Base-by-base conservation (phyloP, 1,284 basidiomycete species). In the Malassezia nana region DNA sequence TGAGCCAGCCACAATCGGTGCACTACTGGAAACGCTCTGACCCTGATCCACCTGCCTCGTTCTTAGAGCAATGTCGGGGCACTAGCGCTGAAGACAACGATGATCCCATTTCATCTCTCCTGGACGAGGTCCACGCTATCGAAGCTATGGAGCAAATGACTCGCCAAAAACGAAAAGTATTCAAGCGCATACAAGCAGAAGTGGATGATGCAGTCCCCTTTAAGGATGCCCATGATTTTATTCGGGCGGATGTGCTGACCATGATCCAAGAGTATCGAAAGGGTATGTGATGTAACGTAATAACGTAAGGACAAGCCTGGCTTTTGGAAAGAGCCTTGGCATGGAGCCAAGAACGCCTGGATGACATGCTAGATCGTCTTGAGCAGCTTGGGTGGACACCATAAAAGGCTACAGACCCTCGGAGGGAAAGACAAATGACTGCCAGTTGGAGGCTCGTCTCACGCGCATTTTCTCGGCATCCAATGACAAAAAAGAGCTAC, bases 201-300 rank as follows among this genome's bases (percentile, higher is more conserved):
- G 45, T 47, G 30, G 45, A 47, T 25, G 45, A 47, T 38, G 32
- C 45, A 3, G 28, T 47, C 9, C 22, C 45, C 15, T 47, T 47
- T 26, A 24, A 47, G 24, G 29, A 22, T 12, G 28, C 12, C 5
- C 12, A 7, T 4, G 45, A 47, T 25, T 25, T 8, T 33, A 30
- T 47, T n/a, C 31, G 45, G 6, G 29, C 5, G 32, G 8, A 13
- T 5, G 45, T 38, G 2, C 32, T 47, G 13, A 2, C 16, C 2
- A 53, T 58, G 16, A 33, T 58, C 6, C 30, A 20, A 13, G 47
- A 46, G n/a, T 65, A 65, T 41, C 42, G 63, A 38, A n/a, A 30
- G 8, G 47, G 47, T 49, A 29, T 15, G 47, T 49, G 5, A 25
- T 12, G 15, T 2, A 6, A 18, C 5, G 1, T 4, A 3, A 1